These are phyloP conservation scores for Apodospora peruviana DNA, from an alignment of 495 filamentous ascomycete genomes.

Conservation along the genomic window DNA sequence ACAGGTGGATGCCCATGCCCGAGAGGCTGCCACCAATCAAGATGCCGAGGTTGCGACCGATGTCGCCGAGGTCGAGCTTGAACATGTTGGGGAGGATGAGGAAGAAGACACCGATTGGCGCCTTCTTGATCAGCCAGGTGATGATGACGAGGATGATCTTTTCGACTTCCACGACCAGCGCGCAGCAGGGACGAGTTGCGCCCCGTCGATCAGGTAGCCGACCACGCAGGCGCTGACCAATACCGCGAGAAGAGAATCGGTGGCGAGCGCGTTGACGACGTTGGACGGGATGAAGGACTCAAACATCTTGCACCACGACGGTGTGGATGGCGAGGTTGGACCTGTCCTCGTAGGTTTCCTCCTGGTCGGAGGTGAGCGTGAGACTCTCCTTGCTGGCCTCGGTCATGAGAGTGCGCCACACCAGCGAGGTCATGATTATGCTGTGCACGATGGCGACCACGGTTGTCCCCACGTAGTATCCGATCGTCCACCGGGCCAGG, in stretches of 20 bases:
- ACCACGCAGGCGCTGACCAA: slow-evolving; percentile 18
- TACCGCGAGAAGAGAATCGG: slow-evolving; percentile 21
- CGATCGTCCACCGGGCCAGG: slow-evolving; percentile 21
- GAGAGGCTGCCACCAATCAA: slow-evolving; percentile 21
- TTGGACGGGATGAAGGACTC: slow-evolving; percentile 27
- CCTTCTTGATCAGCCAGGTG: slow-evolving; percentile 26
- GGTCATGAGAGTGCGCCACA: slow-evolving; percentile 23
- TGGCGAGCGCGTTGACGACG: slow-evolving; percentile 22
- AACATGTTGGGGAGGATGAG: slow-evolving; percentile 29
- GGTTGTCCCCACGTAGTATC: slow-evolving; percentile 25
- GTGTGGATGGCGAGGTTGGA: slow-evolving; percentile 12
- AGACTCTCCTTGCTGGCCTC: slow-evolving; percentile 5
- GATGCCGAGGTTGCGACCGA: slow-evolving; percentile 26
- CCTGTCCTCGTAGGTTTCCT: slow-evolving; percentile 10
- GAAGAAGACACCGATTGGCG: slow-evolving; percentile 31
- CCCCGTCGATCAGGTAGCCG: slow-evolving; percentile 20
- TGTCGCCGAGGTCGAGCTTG: slow-evolving; percentile 20
- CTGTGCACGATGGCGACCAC: slow-evolving; percentile 24
- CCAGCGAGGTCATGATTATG: slow-evolving; percentile 20
- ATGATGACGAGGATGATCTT: slow-evolving; percentile 26
- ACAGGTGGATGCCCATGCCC: slow-evolving; percentile 23
- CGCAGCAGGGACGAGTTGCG: slow-evolving; percentile 7
- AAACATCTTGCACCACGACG: slow-evolving; percentile 26
- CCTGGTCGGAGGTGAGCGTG: slow-evolving; percentile 7
- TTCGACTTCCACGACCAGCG: slow-evolving; percentile 21